Base-by-base conservation (phyloP, 345 rosid genomes). In the Populus davidiana region DNA sequence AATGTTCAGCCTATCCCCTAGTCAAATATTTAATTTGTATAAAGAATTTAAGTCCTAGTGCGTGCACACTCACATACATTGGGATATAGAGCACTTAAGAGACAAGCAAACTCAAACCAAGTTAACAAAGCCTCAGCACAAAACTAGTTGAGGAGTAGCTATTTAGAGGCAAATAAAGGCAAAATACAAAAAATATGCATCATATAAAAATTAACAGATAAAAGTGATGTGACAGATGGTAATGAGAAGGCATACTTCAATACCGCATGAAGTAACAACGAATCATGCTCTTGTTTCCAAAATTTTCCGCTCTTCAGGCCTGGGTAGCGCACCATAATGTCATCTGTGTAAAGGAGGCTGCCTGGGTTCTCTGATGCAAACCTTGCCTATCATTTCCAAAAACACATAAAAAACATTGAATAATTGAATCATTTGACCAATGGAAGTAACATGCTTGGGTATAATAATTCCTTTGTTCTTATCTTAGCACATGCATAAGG, bases 281-380 rank as follows among this genome's bases (percentile, higher is more conserved):
- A 77, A 87, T 96, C 99, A 80, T 96, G 98, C 75, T 90, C 98
- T 82, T 89, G 94, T 79, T 91, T 96, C 99, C 99, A 96, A 80
- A 85, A 83, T 82, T 87, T 91, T 77, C 98, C 98, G 83, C 94
- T 83, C 86, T 86, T 89, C 75, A 96, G 82, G 72, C 90, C 91
- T 25, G 99, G 95, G 78, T 85, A 94, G 79, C 94, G 94, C 78
- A 77, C 74, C 62, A 87, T 63, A 68, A 92, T 89, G 81, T 95
- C 97, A 67, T 89, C 87, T 1, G 90, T 41, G 69, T 91, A 92
- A 82, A 88, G 90, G 38, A 89, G 86, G 72, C 79, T 71, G 2
- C 86, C 81, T 67, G 91, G 92, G 67, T 91, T 90, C 69, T 86
- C 93, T 71, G 82, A 78, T 67, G 88, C 87, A 67, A 68, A 72